Conservation (phyloP, 2,329 filamentous ascomycete genomes). For the Claviceps sp. region DNA sequence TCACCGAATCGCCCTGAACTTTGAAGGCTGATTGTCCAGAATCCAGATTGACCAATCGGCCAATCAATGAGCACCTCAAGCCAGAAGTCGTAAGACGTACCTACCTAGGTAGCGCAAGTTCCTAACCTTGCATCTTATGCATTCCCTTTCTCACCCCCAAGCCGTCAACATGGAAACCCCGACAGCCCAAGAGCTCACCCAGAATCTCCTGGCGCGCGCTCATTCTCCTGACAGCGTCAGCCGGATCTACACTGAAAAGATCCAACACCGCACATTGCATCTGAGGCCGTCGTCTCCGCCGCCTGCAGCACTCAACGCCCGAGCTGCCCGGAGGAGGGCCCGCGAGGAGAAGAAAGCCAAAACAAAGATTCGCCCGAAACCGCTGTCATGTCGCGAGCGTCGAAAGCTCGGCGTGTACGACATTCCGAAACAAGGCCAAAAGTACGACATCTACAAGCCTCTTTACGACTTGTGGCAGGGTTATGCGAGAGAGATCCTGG, state of each 20-base stretch:
- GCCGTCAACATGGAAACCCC: slow-evolving; percentile 18
- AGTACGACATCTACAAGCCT: slow-evolving; percentile 62
- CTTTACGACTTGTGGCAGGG: slow-evolving; percentile 68
- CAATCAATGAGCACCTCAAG: neutral
- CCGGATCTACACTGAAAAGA: slow-evolving; percentile 67
- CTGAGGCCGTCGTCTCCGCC: slow-evolving; percentile 63
- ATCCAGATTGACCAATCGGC: no score
- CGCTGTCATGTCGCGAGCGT: slow-evolving; percentile 69
- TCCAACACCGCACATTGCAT: slow-evolving; percentile 68
- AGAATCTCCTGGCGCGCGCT: slow-evolving; percentile 59
- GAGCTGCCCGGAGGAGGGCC: slow-evolving; percentile 40
- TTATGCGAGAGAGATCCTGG: slow-evolving; percentile 75
- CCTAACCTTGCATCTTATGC: neutral
- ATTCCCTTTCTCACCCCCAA: neutral
- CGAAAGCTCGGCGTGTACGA: slow-evolving; percentile 60
- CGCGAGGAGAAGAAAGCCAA: slow-evolving; percentile 31
- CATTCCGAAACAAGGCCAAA: slow-evolving; percentile 48
- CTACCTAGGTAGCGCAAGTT: no score
- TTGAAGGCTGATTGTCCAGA: no score
- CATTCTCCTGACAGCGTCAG: slow-evolving; percentile 60
- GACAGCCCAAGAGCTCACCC: slow-evolving; percentile 30
- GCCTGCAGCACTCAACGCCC: slow-evolving; percentile 37
- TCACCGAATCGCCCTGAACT: neutral
- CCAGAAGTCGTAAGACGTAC: no score
- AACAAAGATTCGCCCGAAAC: slow-evolving; percentile 41